Evolutionary conservation across 2,329 filamentous ascomycete species (phyloP).

Genomic region (Trichoderma sp.): DNA sequence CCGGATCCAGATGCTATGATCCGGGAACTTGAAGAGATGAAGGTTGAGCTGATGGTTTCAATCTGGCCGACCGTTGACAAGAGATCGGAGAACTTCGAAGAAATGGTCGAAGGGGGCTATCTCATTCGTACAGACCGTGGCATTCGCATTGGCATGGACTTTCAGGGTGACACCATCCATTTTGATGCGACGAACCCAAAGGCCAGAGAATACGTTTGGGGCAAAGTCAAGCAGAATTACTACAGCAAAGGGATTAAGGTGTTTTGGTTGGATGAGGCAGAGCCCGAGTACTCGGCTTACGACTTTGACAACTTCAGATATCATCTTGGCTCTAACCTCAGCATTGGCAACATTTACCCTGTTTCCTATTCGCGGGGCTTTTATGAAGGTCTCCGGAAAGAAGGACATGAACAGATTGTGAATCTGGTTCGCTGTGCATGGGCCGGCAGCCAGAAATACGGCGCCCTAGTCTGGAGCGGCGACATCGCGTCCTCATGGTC

Average conservation of each 20-base stretch:
- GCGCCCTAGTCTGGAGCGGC: constrained; percentile 66
- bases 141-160: neutral
- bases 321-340: neutral
- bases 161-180: neutral
- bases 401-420: neutral
- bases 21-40: constrained; percentile 17
- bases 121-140: neutral
- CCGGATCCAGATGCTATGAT: constrained; percentile 68
- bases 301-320: neutral
- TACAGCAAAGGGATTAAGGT: neutral
- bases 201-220: neutral
- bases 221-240: neutral
- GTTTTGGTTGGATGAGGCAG: neutral
- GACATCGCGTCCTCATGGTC: constrained; percentile 67
- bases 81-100: neutral
- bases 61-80: neutral
- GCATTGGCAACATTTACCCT: neutral
- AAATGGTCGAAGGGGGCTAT: neutral
- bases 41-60: neutral
- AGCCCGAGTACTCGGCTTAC: neutral
- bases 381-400: neutral
- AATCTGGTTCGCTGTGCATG: constrained; percentile 49
- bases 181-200: neutral
- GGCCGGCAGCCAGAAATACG: constrained; percentile 61
- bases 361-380: neutral